These are phyloP conservation scores for Hordeum vulgare DNA, from an alignment of 176 grass and related monocot genomes.

Conservation along the genomic window DNA sequence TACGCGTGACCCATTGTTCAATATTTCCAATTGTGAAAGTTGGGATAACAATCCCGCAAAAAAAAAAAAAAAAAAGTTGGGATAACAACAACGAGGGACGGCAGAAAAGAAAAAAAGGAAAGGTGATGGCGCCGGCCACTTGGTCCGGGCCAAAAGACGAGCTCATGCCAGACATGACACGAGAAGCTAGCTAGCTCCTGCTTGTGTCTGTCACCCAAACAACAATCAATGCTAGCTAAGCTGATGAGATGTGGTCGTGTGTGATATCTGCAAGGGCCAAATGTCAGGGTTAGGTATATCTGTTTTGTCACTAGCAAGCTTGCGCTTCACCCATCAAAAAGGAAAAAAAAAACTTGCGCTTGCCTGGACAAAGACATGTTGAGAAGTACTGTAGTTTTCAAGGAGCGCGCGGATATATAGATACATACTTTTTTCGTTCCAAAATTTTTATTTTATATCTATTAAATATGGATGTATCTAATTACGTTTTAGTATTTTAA, in stretches of 20 bases:
- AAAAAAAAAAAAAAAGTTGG: too few relatives aligned
- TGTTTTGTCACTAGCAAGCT: slow-evolving; percentile 2
- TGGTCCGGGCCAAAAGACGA: slow-evolving; percentile 9
- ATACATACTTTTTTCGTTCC: too few relatives aligned
- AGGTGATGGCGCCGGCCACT: neutral
- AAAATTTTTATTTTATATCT: too few relatives aligned
- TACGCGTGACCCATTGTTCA: too few relatives aligned
- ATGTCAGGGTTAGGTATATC: slow-evolving; percentile 2
- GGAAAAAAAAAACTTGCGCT: too few relatives aligned
- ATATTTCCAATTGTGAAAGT: neutral
- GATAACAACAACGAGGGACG: neutral
- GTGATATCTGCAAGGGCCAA: slow-evolving; percentile 2
- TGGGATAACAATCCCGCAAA: slow-evolving; percentile 5
- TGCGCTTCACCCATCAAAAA: too few relatives aligned
- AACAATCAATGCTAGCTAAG: neutral
- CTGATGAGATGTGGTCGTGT: neutral
- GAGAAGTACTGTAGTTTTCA: neutral
- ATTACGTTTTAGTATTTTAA: too few relatives aligned
- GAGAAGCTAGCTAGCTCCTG: neutral
- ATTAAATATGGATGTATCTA: too few relatives aligned
- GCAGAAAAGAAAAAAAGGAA: neutral
- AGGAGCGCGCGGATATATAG: neutral
- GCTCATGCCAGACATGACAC: neutral
- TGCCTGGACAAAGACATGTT: neutral
- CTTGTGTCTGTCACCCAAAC: neutral